Evolutionary conservation across 768 basidiomycete species (phyloP).

Genomic region (Galerina marginata): DNA sequence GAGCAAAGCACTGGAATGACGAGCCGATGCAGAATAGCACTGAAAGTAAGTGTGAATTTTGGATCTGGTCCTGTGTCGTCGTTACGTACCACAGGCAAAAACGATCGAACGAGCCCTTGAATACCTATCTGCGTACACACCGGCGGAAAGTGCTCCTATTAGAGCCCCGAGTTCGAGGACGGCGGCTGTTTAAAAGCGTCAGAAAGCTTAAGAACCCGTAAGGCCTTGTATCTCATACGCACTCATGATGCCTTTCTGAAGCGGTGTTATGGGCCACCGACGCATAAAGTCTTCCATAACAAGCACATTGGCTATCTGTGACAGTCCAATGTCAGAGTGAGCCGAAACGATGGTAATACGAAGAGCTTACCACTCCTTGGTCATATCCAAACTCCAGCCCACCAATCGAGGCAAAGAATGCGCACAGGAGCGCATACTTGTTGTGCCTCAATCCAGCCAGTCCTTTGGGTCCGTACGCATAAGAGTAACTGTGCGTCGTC

Average conservation of each 20-base stretch:
- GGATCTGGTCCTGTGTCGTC: neutral
- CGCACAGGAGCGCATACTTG: conserved; percentile 68
- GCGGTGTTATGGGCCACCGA: conserved; percentile 72
- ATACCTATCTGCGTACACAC: conserved; percentile 69
- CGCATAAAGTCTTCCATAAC: conserved; percentile 78
- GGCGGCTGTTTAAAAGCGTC: conserved; percentile 56
- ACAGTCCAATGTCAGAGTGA: neutral
- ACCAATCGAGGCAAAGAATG: conserved; percentile 77
- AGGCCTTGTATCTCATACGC: conserved; percentile 26
- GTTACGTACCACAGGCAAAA: conserved; percentile 63
- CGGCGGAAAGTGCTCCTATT: conserved; percentile 72
- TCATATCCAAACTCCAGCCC: conserved; percentile 84
- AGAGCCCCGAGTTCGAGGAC: conserved; percentile 79
- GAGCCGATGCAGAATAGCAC: conserved; percentile 79
- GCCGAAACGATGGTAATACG: neutral
- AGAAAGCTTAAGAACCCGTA: neutral
- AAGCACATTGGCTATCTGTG: conserved; percentile 78
- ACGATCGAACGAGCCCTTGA: conserved; percentile 74
- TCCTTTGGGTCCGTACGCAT: conserved; percentile 77
- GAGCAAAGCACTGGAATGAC: conserved; percentile 66
- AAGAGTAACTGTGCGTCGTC: conserved; percentile 49
- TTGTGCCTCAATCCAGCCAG: conserved; percentile 68
- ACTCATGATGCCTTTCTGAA: conserved; percentile 84
- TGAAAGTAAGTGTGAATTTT: conserved; percentile 23
- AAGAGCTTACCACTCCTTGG: conserved; percentile 65